These are phyloP conservation scores for Stentor coeruleus DNA, from an alignment of 73 alveolate genomes.

Conservation along the genomic window DNA sequence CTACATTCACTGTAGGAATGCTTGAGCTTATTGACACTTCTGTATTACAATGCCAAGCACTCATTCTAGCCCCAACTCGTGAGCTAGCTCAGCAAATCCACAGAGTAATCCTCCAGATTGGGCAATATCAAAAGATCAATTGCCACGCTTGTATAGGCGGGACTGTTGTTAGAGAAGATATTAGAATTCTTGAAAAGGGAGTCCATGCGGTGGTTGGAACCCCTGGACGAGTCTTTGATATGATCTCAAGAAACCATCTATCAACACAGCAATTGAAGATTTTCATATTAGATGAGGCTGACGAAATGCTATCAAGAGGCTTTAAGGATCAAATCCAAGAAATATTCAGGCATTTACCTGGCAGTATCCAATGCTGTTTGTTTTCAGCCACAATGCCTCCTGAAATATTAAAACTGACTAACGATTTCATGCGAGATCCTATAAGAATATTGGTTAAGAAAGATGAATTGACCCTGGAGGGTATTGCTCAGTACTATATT, in stretches of 20 bases:
- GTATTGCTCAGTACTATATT: slow-evolving; percentile 93
- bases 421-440: slow-evolving; percentile 88
- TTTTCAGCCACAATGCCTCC: slow-evolving; percentile 93
- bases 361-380: slow-evolving; percentile 78
- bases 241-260: slow-evolving; percentile 80
- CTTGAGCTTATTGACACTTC: slow-evolving; percentile 79
- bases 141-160: slow-evolving; percentile 96
- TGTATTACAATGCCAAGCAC: slow-evolving; percentile 83
- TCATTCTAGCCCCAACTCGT: slow-evolving; percentile 97
- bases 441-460: slow-evolving; percentile 90
- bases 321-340: slow-evolving; percentile 93
- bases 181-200: slow-evolving; percentile 91
- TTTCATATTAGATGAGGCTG: slow-evolving; percentile 94
- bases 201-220: slow-evolving; percentile 95
- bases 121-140: slow-evolving; percentile 70
- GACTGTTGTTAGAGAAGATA: slow-evolving; percentile 92
- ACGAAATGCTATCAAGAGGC: slow-evolving; percentile 89
- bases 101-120: slow-evolving; percentile 57
- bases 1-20: slow-evolving; percentile 86
- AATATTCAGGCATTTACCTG: slow-evolving; percentile 86
- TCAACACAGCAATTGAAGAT: slow-evolving; percentile 70
- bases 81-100: slow-evolving; percentile 91
- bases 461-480: slow-evolving; percentile 97
- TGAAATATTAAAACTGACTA: slow-evolving; percentile 68
- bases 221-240: slow-evolving; percentile 98